Conservation (phyloP, 2,329 filamentous ascomycete species). For the Colletotrichum sp. region DNA sequence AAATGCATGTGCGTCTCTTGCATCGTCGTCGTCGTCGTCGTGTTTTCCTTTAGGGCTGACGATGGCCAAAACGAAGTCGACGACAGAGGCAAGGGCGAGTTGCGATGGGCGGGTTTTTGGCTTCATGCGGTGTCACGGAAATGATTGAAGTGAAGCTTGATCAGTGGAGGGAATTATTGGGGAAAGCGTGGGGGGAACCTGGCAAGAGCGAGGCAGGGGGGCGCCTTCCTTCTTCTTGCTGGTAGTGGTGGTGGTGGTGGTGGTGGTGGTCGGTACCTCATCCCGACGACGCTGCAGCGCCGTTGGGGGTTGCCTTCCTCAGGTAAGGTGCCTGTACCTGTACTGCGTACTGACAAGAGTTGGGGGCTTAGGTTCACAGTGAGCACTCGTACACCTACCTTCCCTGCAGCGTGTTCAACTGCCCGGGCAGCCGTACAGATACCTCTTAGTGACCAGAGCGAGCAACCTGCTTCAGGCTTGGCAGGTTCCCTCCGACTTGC, state of each 20-base stretch:
- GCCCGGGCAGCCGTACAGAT: background rate
- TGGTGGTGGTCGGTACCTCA: background rate
- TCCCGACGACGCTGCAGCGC: background rate
- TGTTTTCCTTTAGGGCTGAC: background rate
- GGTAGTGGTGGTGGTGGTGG: background rate
- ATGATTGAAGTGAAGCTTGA: slow-evolving; percentile 17
- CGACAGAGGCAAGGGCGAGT: background rate
- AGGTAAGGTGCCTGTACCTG: no score
- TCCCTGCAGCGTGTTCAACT: background rate
- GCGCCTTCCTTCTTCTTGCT: background rate
- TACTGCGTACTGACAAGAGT: no score
- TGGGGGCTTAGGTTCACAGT: background rate
- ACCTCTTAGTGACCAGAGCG: background rate
- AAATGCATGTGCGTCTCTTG: background rate
- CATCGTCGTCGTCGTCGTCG: no score
- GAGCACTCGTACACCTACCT: background rate
- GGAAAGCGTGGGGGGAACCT: slow-evolving; percentile 16
- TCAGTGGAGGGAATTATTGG: slow-evolving; percentile 5
- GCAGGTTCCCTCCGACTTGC: slow-evolving; percentile 8
- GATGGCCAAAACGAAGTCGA: background rate
- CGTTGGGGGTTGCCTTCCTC: background rate
- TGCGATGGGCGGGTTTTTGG: background rate
- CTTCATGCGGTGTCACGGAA: slow-evolving; percentile 10
- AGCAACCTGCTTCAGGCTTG: background rate
- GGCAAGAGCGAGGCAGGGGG: slow-evolving; percentile 1